Evolutionary conservation across 306 rosid genomes (phyloP).

Genomic region (Boehmeria nivea): DNA sequence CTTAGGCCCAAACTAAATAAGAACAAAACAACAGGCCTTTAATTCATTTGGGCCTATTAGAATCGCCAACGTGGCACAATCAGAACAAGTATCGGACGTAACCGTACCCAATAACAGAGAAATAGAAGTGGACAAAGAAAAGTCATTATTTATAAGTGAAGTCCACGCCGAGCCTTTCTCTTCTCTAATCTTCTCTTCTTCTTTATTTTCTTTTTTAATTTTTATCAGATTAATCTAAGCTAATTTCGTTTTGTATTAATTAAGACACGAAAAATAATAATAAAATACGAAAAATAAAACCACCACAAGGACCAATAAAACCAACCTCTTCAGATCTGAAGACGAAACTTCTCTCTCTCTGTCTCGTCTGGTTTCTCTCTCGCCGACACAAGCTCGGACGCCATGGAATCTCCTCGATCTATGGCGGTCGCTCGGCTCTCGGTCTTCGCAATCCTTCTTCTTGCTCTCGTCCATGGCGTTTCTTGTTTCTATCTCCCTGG

Average conservation of each 20-base stretch:
- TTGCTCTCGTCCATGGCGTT: conserved; percentile 52
- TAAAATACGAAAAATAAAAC: conserved; percentile 4
- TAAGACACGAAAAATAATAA: not conserved
- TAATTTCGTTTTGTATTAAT: not conserved
- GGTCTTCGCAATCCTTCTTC: conserved; percentile 39
- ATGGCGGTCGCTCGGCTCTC: conserved; percentile 16
- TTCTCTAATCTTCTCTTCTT: no score
- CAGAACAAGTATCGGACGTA: no score
- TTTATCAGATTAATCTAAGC: no score
- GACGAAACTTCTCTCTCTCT: not conserved
- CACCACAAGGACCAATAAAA: conserved; percentile 1
- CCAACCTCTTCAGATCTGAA: conserved; percentile 17
- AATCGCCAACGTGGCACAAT: no score
- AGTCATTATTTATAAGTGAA: no score
- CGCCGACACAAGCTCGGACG: conserved; percentile 36
- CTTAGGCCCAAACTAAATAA: no score
- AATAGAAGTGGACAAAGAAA: no score
- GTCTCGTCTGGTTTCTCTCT: conserved; percentile 8
- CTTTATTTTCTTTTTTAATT: no score
- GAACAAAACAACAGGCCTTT: no score
- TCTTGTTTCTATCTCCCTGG: conserved; percentile 92
- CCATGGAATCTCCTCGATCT: conserved; percentile 85
- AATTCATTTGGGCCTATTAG: no score
- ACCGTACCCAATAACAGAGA: no score
- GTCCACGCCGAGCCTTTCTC: no score